Conservation (phyloP, 1,139 yeast species). For the Hyphopichia fennica region DNA sequence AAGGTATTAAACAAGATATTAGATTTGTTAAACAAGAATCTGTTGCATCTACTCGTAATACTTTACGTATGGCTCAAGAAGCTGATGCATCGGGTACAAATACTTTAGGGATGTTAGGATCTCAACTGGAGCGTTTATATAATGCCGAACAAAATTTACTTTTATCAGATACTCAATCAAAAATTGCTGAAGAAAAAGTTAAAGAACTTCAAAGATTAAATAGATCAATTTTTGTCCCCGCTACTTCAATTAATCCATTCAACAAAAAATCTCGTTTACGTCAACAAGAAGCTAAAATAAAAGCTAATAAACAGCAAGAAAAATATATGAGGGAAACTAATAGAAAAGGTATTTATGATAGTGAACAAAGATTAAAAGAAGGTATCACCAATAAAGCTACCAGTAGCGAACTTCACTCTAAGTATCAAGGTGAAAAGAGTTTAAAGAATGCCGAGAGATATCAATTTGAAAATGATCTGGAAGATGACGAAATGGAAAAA, state of each 20-base stretch:
- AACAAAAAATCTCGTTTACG: slow-evolving; percentile 75
- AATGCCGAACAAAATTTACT: slow-evolving; percentile 77
- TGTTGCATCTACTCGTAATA: slow-evolving; percentile 80
- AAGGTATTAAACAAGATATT: slow-evolving; percentile 81
- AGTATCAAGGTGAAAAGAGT: slow-evolving; percentile 50
- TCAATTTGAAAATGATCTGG: slow-evolving; percentile 55
- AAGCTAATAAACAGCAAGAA: slow-evolving; percentile 65
- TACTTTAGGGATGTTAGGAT: slow-evolving; percentile 87
- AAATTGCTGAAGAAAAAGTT: slow-evolving; percentile 82
- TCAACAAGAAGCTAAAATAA: slow-evolving; percentile 72
- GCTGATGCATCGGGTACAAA: slow-evolving; percentile 91
- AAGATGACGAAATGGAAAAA: slow-evolving; percentile 61
- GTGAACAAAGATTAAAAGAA: slow-evolving; percentile 46
- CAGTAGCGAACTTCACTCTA: slow-evolving; percentile 40
- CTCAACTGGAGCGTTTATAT: slow-evolving; percentile 84
- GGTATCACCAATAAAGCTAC: slow-evolving; percentile 44
- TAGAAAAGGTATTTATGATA: slow-evolving; percentile 44
- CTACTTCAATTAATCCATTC: slow-evolving; percentile 77
- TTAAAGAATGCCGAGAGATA: slow-evolving; percentile 49
- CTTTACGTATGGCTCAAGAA: slow-evolving; percentile 83
- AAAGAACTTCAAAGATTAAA: slow-evolving; percentile 76
- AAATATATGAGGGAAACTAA: slow-evolving; percentile 47
- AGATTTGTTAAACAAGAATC: slow-evolving; percentile 87
- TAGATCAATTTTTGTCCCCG: slow-evolving; percentile 81
- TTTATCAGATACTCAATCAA: slow-evolving; percentile 77